Base-by-base conservation (phyloP, 148 eudicot genomes). In the Camellia lanceoleosa region DNA sequence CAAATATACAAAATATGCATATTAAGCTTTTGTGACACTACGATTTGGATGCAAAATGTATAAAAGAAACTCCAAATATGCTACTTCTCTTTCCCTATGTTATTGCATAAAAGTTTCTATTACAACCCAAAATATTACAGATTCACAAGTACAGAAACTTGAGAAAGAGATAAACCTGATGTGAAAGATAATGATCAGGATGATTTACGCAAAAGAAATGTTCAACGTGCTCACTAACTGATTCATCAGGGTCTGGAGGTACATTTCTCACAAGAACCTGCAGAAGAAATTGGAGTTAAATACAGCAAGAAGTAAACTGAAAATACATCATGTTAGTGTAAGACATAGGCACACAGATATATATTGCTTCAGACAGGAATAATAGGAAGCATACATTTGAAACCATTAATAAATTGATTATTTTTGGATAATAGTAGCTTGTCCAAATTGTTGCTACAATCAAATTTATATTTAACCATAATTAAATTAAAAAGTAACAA, bases 181-280 rank as follows among this genome's bases (percentile, higher is more conserved):
- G 97, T 49, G 89, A 76, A 78, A 96, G 97, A 85, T 96, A 96
- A 78, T 89, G 90, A 81, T 92, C 97, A 13, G 97, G 88, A 85
- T 96, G 99, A 85, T 96, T 96, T 65, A 96, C 99, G 74, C 95
- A 90, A 77, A 91, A 96, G 89, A 96, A 96, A 85, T 96, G 99
- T 79, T 94, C 98, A 68, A 96, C 97, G 68, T 92, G 97, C 88
- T 92, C 93, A 77, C 98, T 91, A 68, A 96, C 94, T 75, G 98
- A 91, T 90, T 96, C 98, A 86, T 96, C 93, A 56, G 95, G 86
- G 76, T 96, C 99, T 63, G 97, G 88, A 80, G 99, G 99, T 71
- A 96, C 95, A 84, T 96, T 96, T 87, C 91, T 88, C 78, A 94
- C 93, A 82, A 96, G 99, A 63, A 96, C 99, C 99, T 96, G 91